Percentiles rank a stretch among this genome's conserved stretches.
These are phyloP conservation scores for Talaromyces liani DNA, from an alignment of 495 filamentous ascomycete species.

Conservation along the genomic window DNA sequence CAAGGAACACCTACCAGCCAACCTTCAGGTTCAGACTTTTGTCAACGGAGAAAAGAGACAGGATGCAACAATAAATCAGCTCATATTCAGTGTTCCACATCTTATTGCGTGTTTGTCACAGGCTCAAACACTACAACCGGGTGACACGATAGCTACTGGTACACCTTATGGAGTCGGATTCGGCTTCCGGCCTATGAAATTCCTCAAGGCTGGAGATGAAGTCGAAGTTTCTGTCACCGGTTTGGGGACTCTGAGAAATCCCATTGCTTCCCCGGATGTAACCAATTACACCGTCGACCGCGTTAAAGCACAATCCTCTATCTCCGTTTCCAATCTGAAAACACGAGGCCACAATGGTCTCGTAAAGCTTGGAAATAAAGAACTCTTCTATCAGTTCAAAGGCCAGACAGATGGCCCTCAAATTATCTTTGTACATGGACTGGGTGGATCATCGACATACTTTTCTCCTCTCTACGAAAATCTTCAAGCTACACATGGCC, in stretches of 20 bases:
- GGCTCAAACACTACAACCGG: slow-evolving; percentile 59
- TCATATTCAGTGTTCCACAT: slow-evolving; percentile 62
- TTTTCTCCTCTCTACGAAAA: slow-evolving; percentile 27
- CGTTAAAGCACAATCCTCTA: not conserved
- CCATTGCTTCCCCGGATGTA: slow-evolving; percentile 18
- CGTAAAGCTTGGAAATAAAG: not conserved
- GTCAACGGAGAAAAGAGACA: slow-evolving; percentile 61
- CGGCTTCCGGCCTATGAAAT: slow-evolving; percentile 36
- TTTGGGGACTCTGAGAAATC: slow-evolving; percentile 33
- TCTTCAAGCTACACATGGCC: slow-evolving; percentile 14
- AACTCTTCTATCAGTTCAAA: not conserved
- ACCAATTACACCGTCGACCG: slow-evolving; percentile 12
- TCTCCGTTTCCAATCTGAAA: slow-evolving; percentile 14
- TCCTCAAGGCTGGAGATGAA: slow-evolving; percentile 42
- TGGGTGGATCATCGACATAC: slow-evolving; percentile 30
- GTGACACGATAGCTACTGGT: slow-evolving; percentile 69
- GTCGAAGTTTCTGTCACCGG: slow-evolving; percentile 38
- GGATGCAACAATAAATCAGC: slow-evolving; percentile 55
- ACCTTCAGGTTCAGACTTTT: slow-evolving; percentile 49
- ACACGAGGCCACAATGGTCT: not conserved
- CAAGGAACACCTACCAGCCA: slow-evolving; percentile 42
- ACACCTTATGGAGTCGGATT: slow-evolving; percentile 54
- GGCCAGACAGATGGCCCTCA: slow-evolving; percentile 8
- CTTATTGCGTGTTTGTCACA: slow-evolving; percentile 59
- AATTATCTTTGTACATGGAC: slow-evolving; percentile 41